phyloP scores from a whole-genome alignment of 2,329 filamentous ascomycete genomes.

The Pyrenophora teres region DNA sequence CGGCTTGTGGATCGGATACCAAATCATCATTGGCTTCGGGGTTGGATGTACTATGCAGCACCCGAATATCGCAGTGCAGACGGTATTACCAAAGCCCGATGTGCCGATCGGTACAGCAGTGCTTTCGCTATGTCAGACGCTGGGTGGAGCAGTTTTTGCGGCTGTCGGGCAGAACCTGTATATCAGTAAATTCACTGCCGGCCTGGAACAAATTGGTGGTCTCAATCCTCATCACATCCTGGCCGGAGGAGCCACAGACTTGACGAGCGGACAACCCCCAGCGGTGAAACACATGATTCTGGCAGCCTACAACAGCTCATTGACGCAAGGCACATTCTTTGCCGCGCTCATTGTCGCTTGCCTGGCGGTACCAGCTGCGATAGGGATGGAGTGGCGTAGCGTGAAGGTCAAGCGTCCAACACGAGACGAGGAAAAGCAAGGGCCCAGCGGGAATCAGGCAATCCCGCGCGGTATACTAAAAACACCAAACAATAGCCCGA shows the following conservation, averaged over 20 bases:
- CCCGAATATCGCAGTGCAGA: conserved; percentile 51
- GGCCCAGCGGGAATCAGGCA: background rate
- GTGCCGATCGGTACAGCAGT: conserved; percentile 52
- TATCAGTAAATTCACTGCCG: conserved; percentile 49
- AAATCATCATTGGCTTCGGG: conserved; percentile 42
- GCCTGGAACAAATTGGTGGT: conserved; percentile 41
- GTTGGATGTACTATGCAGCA: conserved; percentile 54
- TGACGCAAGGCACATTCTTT: conserved; percentile 56
- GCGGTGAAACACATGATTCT: conserved; percentile 21
- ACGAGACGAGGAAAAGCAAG: conserved; percentile 20
- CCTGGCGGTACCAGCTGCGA: conserved; percentile 59
- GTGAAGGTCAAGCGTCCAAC: conserved; percentile 57
- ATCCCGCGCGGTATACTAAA: conserved; percentile 2
- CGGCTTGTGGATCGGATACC: conserved; percentile 41
- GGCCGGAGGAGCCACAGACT: conserved; percentile 59
- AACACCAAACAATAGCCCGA: background rate
- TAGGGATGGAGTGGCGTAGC: conserved; percentile 66
- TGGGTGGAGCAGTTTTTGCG: conserved; percentile 54
- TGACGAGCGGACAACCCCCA: conserved; percentile 50
- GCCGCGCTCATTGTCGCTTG: conserved; percentile 62
- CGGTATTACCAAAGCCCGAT: conserved; percentile 47
- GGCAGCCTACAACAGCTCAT: conserved; percentile 35
- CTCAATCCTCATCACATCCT: conserved; percentile 49
- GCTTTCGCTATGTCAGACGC: conserved; percentile 52
- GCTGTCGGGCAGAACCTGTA: conserved; percentile 55